phyloP scores from a whole-genome alignment of 2,329 filamentous ascomycete species.

The Penicillium corylophilum region DNA sequence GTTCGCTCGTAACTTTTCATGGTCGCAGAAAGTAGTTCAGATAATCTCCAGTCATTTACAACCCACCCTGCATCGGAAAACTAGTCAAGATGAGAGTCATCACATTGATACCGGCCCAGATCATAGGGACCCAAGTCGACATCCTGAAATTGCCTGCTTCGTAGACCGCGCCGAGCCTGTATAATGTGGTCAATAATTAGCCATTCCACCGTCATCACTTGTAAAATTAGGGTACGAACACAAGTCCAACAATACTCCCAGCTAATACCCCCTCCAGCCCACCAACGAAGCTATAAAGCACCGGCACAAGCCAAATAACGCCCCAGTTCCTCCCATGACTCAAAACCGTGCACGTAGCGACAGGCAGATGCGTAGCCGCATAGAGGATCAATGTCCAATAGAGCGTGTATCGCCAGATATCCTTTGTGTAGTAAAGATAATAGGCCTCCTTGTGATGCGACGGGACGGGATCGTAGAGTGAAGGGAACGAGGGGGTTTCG shows the following conservation, averaged over 20 bases:
- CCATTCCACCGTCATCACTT: slow-evolving; percentile 7
- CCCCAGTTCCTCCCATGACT: slow-evolving; percentile 60
- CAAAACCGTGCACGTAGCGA: slow-evolving; percentile 67
- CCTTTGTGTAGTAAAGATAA: slow-evolving; percentile 70
- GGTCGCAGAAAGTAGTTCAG: neutral
- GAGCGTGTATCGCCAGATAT: slow-evolving; percentile 85
- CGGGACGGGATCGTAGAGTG: slow-evolving; percentile 72
- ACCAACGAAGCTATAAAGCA: slow-evolving; percentile 69
- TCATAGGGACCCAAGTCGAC: slow-evolving; percentile 91
- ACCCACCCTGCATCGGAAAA: slow-evolving; percentile 86
- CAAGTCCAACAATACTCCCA: slow-evolving; percentile 74
- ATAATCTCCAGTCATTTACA: slow-evolving; percentile 51
- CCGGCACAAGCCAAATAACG: slow-evolving; percentile 67
- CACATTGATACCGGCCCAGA: slow-evolving; percentile 84
- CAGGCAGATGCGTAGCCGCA: slow-evolving; percentile 70
- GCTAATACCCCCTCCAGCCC: slow-evolving; percentile 75
- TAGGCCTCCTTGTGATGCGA: slow-evolving; percentile 55
- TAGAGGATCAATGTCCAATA: slow-evolving; percentile 84
- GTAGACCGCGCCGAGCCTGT: slow-evolving; percentile 79
- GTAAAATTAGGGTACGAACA: slow-evolving; percentile 56
- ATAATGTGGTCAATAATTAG: neutral
- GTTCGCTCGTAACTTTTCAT: neutral
- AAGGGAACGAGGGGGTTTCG: slow-evolving; percentile 70
- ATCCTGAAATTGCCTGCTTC: slow-evolving; percentile 79
- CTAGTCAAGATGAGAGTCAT: slow-evolving; percentile 80